Conservation (phyloP, 75 land plant species). For the Azolla pinnata region DNA sequence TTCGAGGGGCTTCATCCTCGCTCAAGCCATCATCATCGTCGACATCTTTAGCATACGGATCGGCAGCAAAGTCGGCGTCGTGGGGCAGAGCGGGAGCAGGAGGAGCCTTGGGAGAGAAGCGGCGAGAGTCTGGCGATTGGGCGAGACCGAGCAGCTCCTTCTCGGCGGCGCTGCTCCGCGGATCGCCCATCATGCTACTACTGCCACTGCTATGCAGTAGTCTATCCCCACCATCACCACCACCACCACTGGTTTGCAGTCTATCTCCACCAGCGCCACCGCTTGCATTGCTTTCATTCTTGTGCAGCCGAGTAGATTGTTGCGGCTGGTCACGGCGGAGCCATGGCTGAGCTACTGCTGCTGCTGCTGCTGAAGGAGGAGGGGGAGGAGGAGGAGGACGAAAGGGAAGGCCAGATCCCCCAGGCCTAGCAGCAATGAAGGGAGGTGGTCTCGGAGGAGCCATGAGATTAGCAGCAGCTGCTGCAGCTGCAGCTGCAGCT, state of each 20-base stretch:
- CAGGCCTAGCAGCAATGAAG: constrained; percentile 34
- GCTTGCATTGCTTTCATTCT: constrained; percentile 25
- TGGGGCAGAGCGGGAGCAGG: background rate
- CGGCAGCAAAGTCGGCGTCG: background rate
- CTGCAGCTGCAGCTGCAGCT: no score
- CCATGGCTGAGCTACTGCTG: constrained; percentile 23
- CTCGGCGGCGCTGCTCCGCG: no score
- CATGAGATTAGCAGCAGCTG: constrained; percentile 15
- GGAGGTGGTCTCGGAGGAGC: constrained; percentile 55
- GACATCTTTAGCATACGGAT: constrained; percentile 12
- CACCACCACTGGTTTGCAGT: constrained; percentile 28
- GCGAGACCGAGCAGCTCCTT: no score
- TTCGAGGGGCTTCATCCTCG: constrained; percentile 90
- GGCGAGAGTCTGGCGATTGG: no score
- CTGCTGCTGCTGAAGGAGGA: no score
- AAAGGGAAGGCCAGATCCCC: constrained; percentile 53
- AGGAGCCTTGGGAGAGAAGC: no score
- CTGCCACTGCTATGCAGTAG: no score
- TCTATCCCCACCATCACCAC: constrained; percentile 32
- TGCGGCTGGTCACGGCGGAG: constrained; percentile 32
- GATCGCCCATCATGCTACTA: no score
- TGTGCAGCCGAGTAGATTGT: constrained; percentile 36
- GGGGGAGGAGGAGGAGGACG: constrained; percentile 36
- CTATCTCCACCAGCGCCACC: constrained; percentile 21
- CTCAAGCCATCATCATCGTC: constrained; percentile 90